Percentiles rank a stretch among this genome's conserved stretches.
These are phyloP conservation scores for Hericium coralloides DNA, from an alignment of 768 basidiomycete species.

Conservation along the genomic window DNA sequence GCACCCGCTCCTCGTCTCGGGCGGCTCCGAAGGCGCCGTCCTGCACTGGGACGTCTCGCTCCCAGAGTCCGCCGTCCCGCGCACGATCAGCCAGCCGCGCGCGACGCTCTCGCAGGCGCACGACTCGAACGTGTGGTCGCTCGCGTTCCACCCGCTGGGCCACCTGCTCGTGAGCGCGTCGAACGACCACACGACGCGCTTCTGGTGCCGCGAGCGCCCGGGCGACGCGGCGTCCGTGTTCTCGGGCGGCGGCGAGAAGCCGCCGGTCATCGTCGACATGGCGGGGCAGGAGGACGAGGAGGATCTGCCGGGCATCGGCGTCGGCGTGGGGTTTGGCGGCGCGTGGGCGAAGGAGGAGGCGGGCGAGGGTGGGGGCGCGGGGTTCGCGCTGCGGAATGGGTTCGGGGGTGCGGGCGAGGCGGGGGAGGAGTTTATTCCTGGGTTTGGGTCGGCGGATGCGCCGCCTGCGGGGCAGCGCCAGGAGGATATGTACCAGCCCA, in stretches of 20 bases:
- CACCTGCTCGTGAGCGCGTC: slow-evolving; percentile 89
- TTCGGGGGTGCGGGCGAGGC: slow-evolving; percentile 23
- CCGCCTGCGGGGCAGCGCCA: slow-evolving; percentile 32
- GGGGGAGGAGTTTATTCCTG: slow-evolving; percentile 61
- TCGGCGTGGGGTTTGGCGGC: slow-evolving; percentile 35
- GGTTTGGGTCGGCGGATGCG: slow-evolving; percentile 34
- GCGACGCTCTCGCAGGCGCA: slow-evolving; percentile 92
- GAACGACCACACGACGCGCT: slow-evolving; percentile 99
- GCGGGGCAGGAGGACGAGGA: slow-evolving; percentile 56
- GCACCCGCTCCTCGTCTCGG: slow-evolving; percentile 86
- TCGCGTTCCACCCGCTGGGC: slow-evolving; percentile 92
- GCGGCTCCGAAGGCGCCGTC: slow-evolving; percentile 90
- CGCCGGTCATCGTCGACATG: slow-evolving; percentile 55
- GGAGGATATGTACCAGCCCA: slow-evolving; percentile 41
- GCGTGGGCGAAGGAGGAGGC: slow-evolving; percentile 15
- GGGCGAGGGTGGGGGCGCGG: slow-evolving; percentile 13
- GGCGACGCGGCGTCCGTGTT: slow-evolving; percentile 77
- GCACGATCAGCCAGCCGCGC: slow-evolving; percentile 40
- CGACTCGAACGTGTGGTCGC: slow-evolving; percentile 95
- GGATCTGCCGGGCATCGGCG: slow-evolving; percentile 67
- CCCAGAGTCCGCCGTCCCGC: slow-evolving; percentile 37
- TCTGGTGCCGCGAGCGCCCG: slow-evolving; percentile 91
- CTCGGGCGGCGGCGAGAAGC: slow-evolving; percentile 77
- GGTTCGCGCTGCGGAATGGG: slow-evolving; percentile 11
- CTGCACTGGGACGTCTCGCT: slow-evolving; percentile 86